Percentiles rank a stretch among this genome's conserved stretches.
Evolutionary conservation across 2,329 filamentous ascomycete species (phyloP).

Genomic region (Penicillium sp.): DNA sequence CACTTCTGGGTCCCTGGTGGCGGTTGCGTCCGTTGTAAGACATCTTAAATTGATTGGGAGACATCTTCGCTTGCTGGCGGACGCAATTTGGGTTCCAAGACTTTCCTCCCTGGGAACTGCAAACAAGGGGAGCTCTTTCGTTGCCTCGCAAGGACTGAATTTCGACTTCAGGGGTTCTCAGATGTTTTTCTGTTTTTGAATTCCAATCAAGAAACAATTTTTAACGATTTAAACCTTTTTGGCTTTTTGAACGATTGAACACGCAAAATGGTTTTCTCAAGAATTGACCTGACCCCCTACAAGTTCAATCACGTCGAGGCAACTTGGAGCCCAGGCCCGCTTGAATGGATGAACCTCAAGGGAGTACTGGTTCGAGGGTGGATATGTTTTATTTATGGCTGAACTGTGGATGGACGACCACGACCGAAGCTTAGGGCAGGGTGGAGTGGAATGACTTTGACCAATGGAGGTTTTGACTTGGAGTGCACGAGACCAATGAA

Average conservation of each 20-base stretch:
- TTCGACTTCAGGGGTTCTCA: conserved; percentile 18
- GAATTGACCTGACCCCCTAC: conserved; percentile 7
- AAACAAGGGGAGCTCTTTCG: conserved; percentile 9
- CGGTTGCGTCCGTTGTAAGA: not conserved
- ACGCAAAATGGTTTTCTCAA: conserved; percentile 16
- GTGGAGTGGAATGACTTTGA: not conserved
- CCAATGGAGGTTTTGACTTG: not conserved
- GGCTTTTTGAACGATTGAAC: conserved; percentile 2
- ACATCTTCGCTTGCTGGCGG: not conserved
- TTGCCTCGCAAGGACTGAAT: conserved; percentile 15
- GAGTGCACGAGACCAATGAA: too few species aligned
- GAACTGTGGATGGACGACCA: not conserved
- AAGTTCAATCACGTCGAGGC: conserved; percentile 20
- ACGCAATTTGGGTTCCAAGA: not conserved
- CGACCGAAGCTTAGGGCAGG: not conserved
- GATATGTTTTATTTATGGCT: conserved; percentile 2
- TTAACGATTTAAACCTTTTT: conserved; percentile 3
- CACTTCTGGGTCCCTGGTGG: not conserved
- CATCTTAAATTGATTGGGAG: not conserved
- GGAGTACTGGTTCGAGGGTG: not conserved
- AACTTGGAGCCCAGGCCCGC: conserved; percentile 11
- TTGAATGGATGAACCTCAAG: conserved; percentile 6
- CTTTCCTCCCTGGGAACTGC: not conserved
- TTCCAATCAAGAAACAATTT: conserved; percentile 7
- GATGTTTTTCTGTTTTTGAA: conserved; percentile 10